These are phyloP conservation scores for Sugiyamaella castrensis DNA, from an alignment of 1,139 yeast species.

Conservation along the genomic window DNA sequence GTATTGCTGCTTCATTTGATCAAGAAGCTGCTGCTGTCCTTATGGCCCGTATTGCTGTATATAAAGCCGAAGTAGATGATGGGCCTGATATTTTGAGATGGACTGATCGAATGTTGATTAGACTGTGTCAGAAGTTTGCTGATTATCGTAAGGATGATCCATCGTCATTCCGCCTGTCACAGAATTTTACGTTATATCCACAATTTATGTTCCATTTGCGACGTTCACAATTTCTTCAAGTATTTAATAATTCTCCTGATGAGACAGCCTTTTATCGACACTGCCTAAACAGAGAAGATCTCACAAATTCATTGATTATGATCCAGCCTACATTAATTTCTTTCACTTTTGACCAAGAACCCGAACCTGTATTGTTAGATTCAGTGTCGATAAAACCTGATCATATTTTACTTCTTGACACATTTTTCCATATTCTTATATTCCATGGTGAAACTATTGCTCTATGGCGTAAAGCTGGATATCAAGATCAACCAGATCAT, in stretches of 20 bases:
- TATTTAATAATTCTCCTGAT: conserved; percentile 96
- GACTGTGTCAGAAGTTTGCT: conserved; percentile 83
- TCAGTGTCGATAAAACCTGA: conserved; percentile 91
- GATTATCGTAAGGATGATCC: conserved; percentile 79
- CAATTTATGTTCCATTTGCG: conserved; percentile 95
- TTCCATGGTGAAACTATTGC: conserved; percentile 95
- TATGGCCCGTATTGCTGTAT: conserved; percentile 90
- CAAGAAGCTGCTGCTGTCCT: conserved; percentile 98
- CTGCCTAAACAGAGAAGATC: conserved; percentile 85
- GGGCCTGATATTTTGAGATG: conserved; percentile 73
- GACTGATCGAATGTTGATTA: conserved; percentile 81
- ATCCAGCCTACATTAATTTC: conserved; percentile 94
- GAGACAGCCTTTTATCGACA: conserved; percentile 98
- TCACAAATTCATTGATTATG: conserved; percentile 91
- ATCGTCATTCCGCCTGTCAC: conserved; percentile 71
- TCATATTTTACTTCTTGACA: conserved; percentile 80
- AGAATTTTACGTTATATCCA: conserved; percentile 82
- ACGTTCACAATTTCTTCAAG: conserved; percentile 94
- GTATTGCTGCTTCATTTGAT: conserved; percentile 70
- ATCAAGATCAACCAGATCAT: conserved; percentile 87
- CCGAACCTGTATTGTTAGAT: conserved; percentile 91
- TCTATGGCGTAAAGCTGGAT: conserved; percentile 94
- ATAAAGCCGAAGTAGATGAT: conserved; percentile 76
- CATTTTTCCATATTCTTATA: conserved; percentile 92
- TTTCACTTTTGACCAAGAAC: conserved; percentile 71